Percentiles rank a stretch among this genome's conserved stretches.
These are phyloP conservation scores for Stephania japonica DNA, from an alignment of 164 flowering plant species.

Conservation along the genomic window DNA sequence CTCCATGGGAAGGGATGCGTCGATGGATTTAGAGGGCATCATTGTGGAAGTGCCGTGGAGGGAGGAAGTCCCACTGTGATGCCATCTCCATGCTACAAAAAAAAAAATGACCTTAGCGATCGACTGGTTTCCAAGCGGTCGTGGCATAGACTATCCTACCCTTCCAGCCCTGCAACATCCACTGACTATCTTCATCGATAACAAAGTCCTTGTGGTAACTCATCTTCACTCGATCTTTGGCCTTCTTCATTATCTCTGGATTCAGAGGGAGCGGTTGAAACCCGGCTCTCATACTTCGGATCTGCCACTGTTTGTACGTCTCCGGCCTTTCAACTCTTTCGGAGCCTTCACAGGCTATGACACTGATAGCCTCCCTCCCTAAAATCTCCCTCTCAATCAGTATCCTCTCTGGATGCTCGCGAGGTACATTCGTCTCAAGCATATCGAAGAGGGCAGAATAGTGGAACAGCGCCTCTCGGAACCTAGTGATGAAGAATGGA, in stretches of 20 bases:
- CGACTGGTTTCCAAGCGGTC: conserved; percentile 56
- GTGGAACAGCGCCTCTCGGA: conserved; percentile 75
- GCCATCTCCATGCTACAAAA: neutral
- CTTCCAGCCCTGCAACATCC: conserved; percentile 88
- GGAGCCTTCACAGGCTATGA: conserved; percentile 75
- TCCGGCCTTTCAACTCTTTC: conserved; percentile 92
- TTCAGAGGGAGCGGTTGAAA: conserved; percentile 56
- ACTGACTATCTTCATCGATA: conserved; percentile 57
- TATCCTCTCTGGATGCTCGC: conserved; percentile 54
- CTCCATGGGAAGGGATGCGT: neutral
- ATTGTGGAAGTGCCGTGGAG: conserved; percentile 2
- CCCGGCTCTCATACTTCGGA: conserved; percentile 56
- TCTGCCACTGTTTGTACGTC: conserved; percentile 81
- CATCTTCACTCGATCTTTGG: conserved; percentile 30
- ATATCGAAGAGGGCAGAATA: conserved; percentile 74
- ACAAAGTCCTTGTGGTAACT: conserved; percentile 66
- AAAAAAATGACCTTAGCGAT: neutral
- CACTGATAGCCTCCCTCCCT: conserved; percentile 64
- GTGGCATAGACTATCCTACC: conserved; percentile 61
- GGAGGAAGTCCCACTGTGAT: neutral
- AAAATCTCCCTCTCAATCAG: conserved; percentile 56
- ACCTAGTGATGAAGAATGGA: conserved; percentile 77
- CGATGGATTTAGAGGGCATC: neutral
- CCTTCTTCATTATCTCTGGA: conserved; percentile 31
- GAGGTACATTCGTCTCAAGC: conserved; percentile 64